Percentiles rank a stretch among this genome's conserved stretches.
phyloP scores from a whole-genome alignment of 805 yeast genomes.

The Metschnikowia dekortorum region DNA sequence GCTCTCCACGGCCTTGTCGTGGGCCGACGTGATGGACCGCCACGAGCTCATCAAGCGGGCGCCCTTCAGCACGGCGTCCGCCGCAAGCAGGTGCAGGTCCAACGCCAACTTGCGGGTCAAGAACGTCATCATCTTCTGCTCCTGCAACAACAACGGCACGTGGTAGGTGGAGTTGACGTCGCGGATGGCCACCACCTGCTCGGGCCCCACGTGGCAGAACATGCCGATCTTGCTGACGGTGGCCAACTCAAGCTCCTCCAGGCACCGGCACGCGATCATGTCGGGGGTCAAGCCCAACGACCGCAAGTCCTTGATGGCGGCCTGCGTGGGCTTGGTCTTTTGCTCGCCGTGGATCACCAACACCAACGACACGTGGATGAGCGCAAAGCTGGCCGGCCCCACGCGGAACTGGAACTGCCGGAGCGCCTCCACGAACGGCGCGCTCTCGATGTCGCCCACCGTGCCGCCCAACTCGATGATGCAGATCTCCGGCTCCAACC shows the following conservation, averaged over 20 bases:
- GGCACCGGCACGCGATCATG: constrained; percentile 97
- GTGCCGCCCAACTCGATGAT: constrained; percentile 98
- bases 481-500: constrained; percentile 91
- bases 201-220: constrained; percentile 99
- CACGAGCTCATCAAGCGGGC: constrained; percentile 66
- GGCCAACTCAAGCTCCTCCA: constrained; percentile 70
- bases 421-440: constrained; percentile 97
- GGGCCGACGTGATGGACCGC: constrained; percentile 72
- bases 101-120: constrained; percentile 66
- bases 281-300: constrained; percentile 93
- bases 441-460: constrained; percentile 98
- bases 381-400: constrained; percentile 88
- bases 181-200: constrained; percentile 94
- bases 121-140: constrained; percentile 78
- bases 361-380: constrained; percentile 93
- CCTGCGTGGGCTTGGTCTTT: constrained; percentile 99
- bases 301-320: constrained; percentile 95
- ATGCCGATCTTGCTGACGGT: constrained; percentile 95
- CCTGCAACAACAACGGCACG: constrained; percentile 85
- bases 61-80: constrained; percentile 62
- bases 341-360: constrained; percentile 99
- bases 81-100: constrained; percentile 35
- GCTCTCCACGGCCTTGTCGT: constrained; percentile 78
- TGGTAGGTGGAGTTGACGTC: constrained; percentile 97
- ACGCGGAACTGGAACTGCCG: constrained; percentile 99